Evolutionary conservation across 192 early-diverging fungal genomes (phyloP).

Genomic region (Coemansia furcata): DNA sequence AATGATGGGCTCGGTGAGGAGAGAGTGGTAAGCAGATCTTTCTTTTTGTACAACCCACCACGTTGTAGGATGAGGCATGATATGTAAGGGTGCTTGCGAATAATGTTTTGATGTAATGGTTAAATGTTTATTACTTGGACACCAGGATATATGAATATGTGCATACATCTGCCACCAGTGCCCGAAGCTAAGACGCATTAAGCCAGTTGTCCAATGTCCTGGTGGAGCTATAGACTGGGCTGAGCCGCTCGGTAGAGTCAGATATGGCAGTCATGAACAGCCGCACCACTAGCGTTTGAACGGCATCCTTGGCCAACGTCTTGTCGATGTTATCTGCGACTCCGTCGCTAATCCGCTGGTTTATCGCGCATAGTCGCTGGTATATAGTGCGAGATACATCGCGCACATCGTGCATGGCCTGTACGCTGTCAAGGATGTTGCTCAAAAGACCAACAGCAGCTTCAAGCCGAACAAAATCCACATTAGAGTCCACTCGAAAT

Average conservation of each 20-base stretch:
- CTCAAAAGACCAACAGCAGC: constrained; percentile 29
- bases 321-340: constrained; percentile 31
- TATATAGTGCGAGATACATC: constrained; percentile 13
- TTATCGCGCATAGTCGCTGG: constrained; percentile 17
- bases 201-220: constrained; percentile 12
- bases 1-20: too few relatives aligned
- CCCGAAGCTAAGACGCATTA: background rate
- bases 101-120: too few relatives aligned
- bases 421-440: constrained; percentile 30
- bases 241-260: background rate
- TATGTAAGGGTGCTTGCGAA: too few relatives aligned
- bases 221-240: background rate
- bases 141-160: too few relatives aligned
- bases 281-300: constrained; percentile 39
- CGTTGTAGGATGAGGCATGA: too few relatives aligned
- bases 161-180: too few relatives aligned
- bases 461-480: constrained; percentile 21
- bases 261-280: constrained; percentile 27
- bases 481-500: constrained; percentile 9
- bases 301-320: constrained; percentile 45
- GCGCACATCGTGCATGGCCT: constrained; percentile 22
- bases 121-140: too few relatives aligned
- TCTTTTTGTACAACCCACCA: too few relatives aligned
- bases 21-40: too few relatives aligned
- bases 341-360: constrained; percentile 36